Evolutionary conservation across 2,329 filamentous ascomycete genomes (phyloP).

Genomic region (Neoscytalidium dimidiatum): DNA sequence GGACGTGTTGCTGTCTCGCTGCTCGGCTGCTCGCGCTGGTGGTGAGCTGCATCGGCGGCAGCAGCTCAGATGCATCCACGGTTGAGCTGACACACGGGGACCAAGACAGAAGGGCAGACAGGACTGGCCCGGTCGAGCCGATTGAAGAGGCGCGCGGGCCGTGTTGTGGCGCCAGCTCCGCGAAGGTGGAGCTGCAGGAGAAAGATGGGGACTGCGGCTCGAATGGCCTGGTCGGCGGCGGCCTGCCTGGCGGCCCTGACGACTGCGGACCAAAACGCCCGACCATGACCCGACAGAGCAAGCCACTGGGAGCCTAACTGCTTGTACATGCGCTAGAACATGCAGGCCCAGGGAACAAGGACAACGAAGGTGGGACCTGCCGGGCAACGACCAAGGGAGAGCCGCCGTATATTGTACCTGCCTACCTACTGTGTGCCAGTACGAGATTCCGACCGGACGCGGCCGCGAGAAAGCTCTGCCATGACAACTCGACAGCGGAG

Average conservation of each 20-base stretch:
- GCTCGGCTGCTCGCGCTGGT: neutral
- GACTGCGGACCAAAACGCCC: neutral
- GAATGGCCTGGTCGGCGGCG: neutral
- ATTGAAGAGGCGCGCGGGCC: neutral
- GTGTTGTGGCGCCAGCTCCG: neutral
- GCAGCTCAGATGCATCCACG: neutral
- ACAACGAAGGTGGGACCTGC: neutral
- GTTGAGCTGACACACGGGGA: neutral
- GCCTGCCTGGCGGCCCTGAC: neutral
- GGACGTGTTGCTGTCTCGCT: neutral
- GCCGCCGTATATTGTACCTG: too few relatives aligned
- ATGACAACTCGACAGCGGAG: neutral
- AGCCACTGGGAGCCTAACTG: neutral
- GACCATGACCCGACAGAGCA: neutral
- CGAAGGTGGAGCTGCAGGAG: neutral
- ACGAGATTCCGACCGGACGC: neutral
- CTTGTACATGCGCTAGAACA: neutral
- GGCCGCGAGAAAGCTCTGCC: neutral
- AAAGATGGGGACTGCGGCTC: constrained; percentile 3
- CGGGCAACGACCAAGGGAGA: neutral
- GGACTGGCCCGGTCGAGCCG: neutral
- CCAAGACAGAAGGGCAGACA: neutral
- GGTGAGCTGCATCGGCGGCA: neutral
- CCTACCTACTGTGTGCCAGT: too few relatives aligned
- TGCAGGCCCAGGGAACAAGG: constrained; percentile 7